phyloP scores from a whole-genome alignment of 2,329 filamentous ascomycete genomes.

The Sporothrix mexicana region DNA sequence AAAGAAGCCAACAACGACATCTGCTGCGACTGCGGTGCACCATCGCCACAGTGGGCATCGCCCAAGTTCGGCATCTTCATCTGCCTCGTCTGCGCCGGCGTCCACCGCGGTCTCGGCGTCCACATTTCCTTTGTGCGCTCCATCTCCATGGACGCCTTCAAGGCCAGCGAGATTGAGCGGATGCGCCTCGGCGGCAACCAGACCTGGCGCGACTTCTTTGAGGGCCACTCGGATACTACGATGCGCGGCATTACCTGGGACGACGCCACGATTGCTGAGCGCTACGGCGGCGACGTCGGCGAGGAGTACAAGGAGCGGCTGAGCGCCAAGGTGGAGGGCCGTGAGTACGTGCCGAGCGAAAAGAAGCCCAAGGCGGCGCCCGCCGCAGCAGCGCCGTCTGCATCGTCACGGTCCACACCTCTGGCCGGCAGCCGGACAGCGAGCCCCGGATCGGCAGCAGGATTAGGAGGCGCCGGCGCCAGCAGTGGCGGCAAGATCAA shows the following conservation, averaged over 20 bases:
- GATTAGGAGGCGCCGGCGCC: background rate
- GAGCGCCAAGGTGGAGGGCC: conserved; percentile 83
- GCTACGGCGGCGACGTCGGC: conserved; percentile 86
- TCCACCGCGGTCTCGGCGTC: conserved; percentile 91
- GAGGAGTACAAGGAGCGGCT: conserved; percentile 96
- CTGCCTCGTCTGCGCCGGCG: conserved; percentile 93
- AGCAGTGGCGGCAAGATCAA: conserved; percentile 56
- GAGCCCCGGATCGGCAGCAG: conserved; percentile 37
- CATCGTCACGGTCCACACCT: conserved; percentile 36
- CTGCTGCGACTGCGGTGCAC: conserved; percentile 95
- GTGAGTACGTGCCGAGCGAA: conserved; percentile 79
- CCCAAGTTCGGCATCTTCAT: conserved; percentile 99
- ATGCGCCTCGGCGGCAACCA: conserved; percentile 94
- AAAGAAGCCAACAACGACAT: conserved; percentile 86
- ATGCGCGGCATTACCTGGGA: conserved; percentile 77
- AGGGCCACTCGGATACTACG: conserved; percentile 69
- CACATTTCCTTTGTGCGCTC: conserved; percentile 98
- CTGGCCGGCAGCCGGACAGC: conserved; percentile 40
- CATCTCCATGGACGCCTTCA: conserved; percentile 99
- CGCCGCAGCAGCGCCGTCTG: conserved; percentile 53
- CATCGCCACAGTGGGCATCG: conserved; percentile 96
- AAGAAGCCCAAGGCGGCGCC: conserved; percentile 53
- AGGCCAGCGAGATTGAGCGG: conserved; percentile 85
- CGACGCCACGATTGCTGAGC: conserved; percentile 84
- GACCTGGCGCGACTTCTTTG: conserved; percentile 86